These are phyloP conservation scores for Porogramme epimiltina DNA, from an alignment of 1,284 basidiomycete genomes.

Conservation along the genomic window DNA sequence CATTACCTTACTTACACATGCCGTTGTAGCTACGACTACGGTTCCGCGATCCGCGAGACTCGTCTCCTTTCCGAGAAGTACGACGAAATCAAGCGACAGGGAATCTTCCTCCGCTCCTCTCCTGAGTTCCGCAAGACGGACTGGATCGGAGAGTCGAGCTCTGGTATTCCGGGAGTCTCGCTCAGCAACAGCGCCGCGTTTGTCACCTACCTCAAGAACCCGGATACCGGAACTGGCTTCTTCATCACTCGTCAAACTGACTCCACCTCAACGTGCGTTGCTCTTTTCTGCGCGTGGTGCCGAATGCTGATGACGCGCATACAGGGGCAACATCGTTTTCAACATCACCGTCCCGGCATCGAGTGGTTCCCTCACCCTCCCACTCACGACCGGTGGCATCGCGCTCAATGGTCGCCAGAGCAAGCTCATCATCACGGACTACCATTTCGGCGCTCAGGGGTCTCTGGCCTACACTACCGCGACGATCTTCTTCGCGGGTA, in stretches of 20 bases:
- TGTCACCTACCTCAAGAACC: slow-evolving; percentile 66
- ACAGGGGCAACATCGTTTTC: slow-evolving; percentile 53
- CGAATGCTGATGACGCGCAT: not conserved
- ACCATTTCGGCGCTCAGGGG: slow-evolving; percentile 58
- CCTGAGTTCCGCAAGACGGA: slow-evolving; percentile 79
- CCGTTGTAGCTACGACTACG: slow-evolving; percentile 60
- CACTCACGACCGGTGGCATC: slow-evolving; percentile 50
- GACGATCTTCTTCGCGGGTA: slow-evolving; percentile 65
- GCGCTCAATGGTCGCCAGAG: slow-evolving; percentile 69
- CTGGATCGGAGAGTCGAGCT: slow-evolving; percentile 64
- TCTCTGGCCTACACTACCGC: slow-evolving; percentile 67
- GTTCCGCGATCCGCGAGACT: slow-evolving; percentile 67
- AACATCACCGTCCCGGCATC: slow-evolving; percentile 58
- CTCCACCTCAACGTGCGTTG: slow-evolving; percentile 65
- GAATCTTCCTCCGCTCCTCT: slow-evolving; percentile 73
- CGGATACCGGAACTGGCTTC: slow-evolving; percentile 64
- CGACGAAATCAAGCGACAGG: slow-evolving; percentile 75
- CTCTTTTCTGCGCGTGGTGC: not conserved
- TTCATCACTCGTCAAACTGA: slow-evolving; percentile 70
- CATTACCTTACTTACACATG: too few species aligned
- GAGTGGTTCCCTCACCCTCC: slow-evolving; percentile 52
- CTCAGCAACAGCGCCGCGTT: slow-evolving; percentile 55
- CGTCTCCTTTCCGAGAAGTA: slow-evolving; percentile 70
- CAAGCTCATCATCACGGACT: slow-evolving; percentile 70
- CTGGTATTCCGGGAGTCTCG: slow-evolving; percentile 43